Conservation (phyloP, 805 yeast species). For the Blastobotrys americana region DNA sequence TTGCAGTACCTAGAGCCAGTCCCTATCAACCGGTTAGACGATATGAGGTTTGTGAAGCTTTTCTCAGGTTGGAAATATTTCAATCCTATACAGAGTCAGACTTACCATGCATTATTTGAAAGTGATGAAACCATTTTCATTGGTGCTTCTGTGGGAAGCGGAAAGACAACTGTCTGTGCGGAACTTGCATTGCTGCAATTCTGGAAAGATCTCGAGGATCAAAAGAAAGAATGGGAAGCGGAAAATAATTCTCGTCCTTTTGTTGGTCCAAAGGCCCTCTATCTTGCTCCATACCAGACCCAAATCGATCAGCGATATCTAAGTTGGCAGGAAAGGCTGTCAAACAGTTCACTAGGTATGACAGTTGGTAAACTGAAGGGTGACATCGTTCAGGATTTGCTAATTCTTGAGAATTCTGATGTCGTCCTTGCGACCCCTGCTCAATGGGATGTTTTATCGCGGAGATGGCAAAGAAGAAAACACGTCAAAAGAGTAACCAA, state of each 20-base stretch:
- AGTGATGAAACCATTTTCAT: conserved; percentile 54
- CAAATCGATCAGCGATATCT: conserved; percentile 41
- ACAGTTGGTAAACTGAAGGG: conserved; percentile 50
- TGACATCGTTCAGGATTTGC: conserved; percentile 48
- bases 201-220: conserved; percentile 41
- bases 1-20: conserved; percentile 46
- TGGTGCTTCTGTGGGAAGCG: conserved; percentile 70
- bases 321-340: conserved; percentile 44
- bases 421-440: conserved; percentile 69
- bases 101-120: conserved; percentile 51
- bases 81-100: conserved; percentile 70
- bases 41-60: conserved; percentile 39
- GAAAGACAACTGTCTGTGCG: conserved; percentile 56
- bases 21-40: conserved; percentile 42
- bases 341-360: conserved; percentile 45
- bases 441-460: conserved; percentile 65
- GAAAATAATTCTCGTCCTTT: background rate
- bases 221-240: conserved; percentile 40
- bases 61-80: conserved; percentile 47
- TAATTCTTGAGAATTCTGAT: conserved; percentile 52
- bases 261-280: conserved; percentile 45
- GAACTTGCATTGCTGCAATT: conserved; percentile 66
- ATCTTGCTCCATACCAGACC: conserved; percentile 58
- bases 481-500: conserved; percentile 59
- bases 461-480: conserved; percentile 77